phyloP scores from a whole-genome alignment of 2,329 filamentous ascomycete genomes.

The Pseudocercospora cruenta region DNA sequence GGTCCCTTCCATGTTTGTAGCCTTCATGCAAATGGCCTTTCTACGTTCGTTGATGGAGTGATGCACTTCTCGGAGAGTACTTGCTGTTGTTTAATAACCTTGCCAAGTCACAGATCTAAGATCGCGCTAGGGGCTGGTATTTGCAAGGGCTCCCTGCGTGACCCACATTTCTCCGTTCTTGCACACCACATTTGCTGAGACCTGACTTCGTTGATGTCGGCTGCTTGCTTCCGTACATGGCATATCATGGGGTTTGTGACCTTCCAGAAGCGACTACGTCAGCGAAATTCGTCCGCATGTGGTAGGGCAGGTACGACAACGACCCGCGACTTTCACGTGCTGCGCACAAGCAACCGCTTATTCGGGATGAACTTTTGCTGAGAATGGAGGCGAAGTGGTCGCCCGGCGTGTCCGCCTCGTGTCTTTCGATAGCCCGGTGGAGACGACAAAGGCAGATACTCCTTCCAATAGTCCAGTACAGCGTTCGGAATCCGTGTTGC shows the following conservation, averaged over 20 bases:
- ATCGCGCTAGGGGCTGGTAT: constrained; percentile 2
- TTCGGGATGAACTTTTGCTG: neutral
- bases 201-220: constrained; percentile 8
- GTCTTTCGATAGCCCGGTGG: neutral
- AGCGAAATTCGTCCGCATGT: constrained; percentile 12
- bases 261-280: constrained; percentile 1
- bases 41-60: neutral
- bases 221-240: constrained; percentile 6
- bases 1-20: neutral
- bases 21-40: neutral
- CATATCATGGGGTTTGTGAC: no score
- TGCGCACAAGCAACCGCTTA: no score
- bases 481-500: neutral
- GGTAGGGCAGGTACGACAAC: neutral
- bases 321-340: no score
- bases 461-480: neutral
- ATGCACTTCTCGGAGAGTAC: neutral
- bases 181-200: neutral
- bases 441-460: neutral
- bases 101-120: constrained; percentile 7
- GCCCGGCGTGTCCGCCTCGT: neutral
- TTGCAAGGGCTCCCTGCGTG: neutral
- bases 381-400: neutral
- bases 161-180: neutral
- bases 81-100: neutral